phyloP scores from a whole-genome alignment of 2,329 filamentous ascomycete genomes.

The Aspergillus sp. region DNA sequence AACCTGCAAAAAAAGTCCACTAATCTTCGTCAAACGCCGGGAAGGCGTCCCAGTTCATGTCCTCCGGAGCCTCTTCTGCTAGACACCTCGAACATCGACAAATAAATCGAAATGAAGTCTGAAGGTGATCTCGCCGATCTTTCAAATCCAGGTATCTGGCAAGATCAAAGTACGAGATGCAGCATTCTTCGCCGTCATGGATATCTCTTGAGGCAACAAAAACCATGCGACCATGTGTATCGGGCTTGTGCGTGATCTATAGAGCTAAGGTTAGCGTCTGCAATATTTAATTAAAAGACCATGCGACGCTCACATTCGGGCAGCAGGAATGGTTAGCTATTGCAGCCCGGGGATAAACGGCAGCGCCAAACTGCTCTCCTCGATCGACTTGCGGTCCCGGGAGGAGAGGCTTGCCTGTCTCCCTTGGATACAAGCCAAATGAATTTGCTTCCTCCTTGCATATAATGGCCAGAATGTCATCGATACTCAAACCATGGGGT shows the following conservation, averaged over 20 bases:
- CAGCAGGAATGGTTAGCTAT: constrained; percentile 22
- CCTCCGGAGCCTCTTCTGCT: constrained; percentile 17
- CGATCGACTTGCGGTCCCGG: constrained; percentile 5
- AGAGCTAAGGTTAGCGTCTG: neutral
- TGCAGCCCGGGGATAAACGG: constrained; percentile 17
- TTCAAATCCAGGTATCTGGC: constrained; percentile 16
- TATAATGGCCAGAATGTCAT: constrained; percentile 12
- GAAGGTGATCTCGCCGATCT: constrained; percentile 23
- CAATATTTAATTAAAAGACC: too few species aligned
- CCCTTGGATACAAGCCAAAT: constrained; percentile 16
- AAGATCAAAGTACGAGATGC: constrained; percentile 33
- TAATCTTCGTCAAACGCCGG: constrained; percentile 3
- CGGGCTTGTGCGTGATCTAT: constrained; percentile 31
- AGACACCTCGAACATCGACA: constrained; percentile 27
- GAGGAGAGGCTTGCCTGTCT: constrained; percentile 8
- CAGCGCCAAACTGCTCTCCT: constrained; percentile 19
- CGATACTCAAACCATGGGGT: constrained; percentile 9
- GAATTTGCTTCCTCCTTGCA: constrained; percentile 23
- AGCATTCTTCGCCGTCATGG: constrained; percentile 29
- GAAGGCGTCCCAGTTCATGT: constrained; percentile 18
- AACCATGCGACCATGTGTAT: constrained; percentile 27
- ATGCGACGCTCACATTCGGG: constrained; percentile 15
- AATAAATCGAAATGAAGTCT: constrained; percentile 25
- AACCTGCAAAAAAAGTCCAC: too few species aligned
- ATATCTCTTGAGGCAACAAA: constrained; percentile 30